These are phyloP conservation scores for Stagonosporopsis rhizophila DNA, from an alignment of 2,329 filamentous ascomycete species.

Conservation along the genomic window DNA sequence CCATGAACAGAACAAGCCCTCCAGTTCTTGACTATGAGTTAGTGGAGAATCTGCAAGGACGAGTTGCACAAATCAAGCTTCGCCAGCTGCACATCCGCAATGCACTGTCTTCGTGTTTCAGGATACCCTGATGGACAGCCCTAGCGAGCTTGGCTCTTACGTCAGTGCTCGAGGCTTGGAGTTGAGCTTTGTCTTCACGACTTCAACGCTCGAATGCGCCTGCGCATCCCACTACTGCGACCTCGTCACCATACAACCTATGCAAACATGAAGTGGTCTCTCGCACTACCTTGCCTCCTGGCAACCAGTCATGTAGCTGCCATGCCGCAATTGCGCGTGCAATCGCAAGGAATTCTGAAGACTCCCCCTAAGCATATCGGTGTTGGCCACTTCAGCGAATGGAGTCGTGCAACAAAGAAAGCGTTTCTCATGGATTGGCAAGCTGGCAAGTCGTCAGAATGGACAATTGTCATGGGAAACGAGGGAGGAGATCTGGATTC, in stretches of 20 bases:
- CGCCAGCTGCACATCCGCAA: neutral
- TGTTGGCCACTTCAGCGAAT: constrained; percentile 59
- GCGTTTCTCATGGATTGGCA: constrained; percentile 58
- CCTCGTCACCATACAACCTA: constrained; percentile 6
- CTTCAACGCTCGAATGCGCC: constrained; percentile 9
- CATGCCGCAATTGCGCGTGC: constrained; percentile 25
- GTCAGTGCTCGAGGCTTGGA: constrained; percentile 8
- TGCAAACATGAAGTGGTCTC: constrained; percentile 26
- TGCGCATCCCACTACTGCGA: constrained; percentile 1
- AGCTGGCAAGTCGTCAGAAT: constrained; percentile 51
- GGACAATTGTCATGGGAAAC: constrained; percentile 57
- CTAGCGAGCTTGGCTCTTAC: constrained; percentile 14
- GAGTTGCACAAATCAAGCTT: constrained; percentile 5
- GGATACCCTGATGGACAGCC: constrained; percentile 12
- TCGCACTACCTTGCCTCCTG: constrained; percentile 24
- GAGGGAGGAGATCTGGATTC: constrained; percentile 55
- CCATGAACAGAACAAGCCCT: neutral
- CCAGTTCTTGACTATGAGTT: neutral
- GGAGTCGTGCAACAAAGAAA: constrained; percentile 56
- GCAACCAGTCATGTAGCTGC: constrained; percentile 21
- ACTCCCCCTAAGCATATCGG: constrained; percentile 35
- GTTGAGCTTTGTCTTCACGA: neutral
- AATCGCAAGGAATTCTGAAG: constrained; percentile 29
- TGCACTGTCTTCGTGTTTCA: constrained; percentile 10
- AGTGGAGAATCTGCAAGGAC: no score